Evolutionary conservation across 768 basidiomycete species (phyloP), one percentile per base, ranked within the genome.

Genomic region (Nidularia pulvinata): DNA sequence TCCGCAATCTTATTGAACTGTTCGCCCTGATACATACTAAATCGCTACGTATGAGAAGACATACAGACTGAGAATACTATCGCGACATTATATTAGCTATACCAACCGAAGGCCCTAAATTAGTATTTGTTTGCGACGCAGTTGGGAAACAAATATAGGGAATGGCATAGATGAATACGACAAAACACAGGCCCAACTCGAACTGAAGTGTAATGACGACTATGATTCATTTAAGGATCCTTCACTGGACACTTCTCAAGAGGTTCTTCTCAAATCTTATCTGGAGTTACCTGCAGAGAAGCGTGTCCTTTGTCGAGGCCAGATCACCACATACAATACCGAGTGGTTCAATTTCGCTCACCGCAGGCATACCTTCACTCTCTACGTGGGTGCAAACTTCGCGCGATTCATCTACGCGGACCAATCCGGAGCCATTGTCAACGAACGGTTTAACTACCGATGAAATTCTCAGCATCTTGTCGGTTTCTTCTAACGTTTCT

Each of bases 321-420:
- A 70, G 49, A 49, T 70, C 10, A 51, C 50, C 2, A 14, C 53
- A 5, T 61, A 67, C 33, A 57, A 61, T 5, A 59, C 55, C 13
- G 63, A 61, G 9, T 49, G 57, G 42, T 57, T 53, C 36, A 48
- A 57, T n/a, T 55, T 61, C 9, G 73, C 72, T 49, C 61, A 63
- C 44, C 69, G 72, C 6, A 55, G 50, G 0, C 64, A 59, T 37
- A 42, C 55, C 7, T 73, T 71, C 58, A 58, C 66, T 0, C 33
- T 72, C 42, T 60, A 57, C 33, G 55, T 75, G 16, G 58, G 43
- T 13, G 61, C 64, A 30, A 52, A 55, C 1, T 50, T 48, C 19
- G 68, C 57, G 7, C 65, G 72, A 2, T 51, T 75, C 35, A 58
- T 75, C 16, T 61, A 65, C 4, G 61, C 63, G 55, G 74, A 76